These are phyloP conservation scores for Speleostelium caveatum DNA, from an alignment of 78 protist species.

Conservation along the genomic window DNA sequence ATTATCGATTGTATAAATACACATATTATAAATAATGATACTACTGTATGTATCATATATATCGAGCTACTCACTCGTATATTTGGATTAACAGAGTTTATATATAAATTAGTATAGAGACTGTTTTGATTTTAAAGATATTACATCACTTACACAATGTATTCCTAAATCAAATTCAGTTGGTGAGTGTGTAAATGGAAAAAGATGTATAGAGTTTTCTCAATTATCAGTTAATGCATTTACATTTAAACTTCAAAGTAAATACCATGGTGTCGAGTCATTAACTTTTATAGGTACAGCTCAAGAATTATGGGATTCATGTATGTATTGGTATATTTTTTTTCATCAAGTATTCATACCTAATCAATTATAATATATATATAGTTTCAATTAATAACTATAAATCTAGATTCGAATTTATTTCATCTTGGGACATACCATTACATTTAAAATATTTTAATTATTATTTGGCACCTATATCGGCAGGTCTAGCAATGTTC, in stretches of 20 bases:
- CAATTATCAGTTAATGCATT: background rate
- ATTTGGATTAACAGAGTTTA: background rate
- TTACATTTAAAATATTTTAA: background rate
- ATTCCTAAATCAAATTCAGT: background rate
- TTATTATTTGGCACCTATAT: slow-evolving; percentile 24
- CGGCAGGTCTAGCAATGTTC: slow-evolving; percentile 38
- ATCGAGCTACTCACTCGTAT: background rate
- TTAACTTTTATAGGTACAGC: slow-evolving; percentile 52
- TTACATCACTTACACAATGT: background rate
- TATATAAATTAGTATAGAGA: slow-evolving; percentile 1
- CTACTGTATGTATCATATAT: too few species aligned
- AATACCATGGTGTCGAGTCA: slow-evolving; percentile 2
- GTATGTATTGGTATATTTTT: slow-evolving; percentile 22
- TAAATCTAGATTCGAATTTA: slow-evolving; percentile 14
- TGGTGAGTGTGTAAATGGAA: background rate
- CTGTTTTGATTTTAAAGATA: slow-evolving; percentile 18
- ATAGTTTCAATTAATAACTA: slow-evolving; percentile 30
- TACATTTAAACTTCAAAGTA: background rate
- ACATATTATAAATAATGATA: background rate
- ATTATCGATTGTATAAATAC: slow-evolving; percentile 18
- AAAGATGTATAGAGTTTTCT: background rate
- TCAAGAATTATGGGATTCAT: slow-evolving; percentile 68
- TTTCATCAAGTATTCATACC: too few species aligned
- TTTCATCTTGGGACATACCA: slow-evolving; percentile 9
- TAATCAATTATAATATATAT: background rate